These are phyloP conservation scores for Primulina huaijiensis DNA, from an alignment of 257 asterid genomes.

Conservation along the genomic window DNA sequence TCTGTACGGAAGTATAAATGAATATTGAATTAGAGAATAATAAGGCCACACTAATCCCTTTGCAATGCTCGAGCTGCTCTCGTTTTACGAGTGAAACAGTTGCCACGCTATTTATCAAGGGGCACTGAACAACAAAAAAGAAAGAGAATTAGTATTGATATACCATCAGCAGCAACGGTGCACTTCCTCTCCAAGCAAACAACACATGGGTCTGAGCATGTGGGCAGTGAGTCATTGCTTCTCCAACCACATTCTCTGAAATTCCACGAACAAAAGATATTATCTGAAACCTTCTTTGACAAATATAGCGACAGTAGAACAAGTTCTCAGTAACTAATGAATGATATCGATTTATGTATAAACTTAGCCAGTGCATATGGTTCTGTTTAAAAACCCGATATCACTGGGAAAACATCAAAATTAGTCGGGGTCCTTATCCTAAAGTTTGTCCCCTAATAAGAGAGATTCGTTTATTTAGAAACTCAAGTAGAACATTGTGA, in stretches of 20 bases:
- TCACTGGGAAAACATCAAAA: neutral
- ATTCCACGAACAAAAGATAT: constrained; percentile 12
- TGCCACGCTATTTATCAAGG: neutral
- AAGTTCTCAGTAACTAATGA: neutral
- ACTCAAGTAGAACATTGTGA: neutral
- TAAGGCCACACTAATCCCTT: neutral
- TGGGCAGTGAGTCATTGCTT: constrained; percentile 36
- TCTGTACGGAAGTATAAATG: constrained; percentile 35
- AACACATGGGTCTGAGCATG: constrained; percentile 76
- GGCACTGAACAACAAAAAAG: neutral
- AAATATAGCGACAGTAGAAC: neutral
- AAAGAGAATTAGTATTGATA: constrained; percentile 6
- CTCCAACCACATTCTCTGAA: constrained; percentile 83
- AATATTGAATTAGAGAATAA: neutral
- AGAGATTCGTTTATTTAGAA: neutral
- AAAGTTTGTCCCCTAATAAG: neutral
- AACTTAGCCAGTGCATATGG: neutral
- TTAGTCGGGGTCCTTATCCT: neutral
- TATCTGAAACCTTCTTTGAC: neutral
- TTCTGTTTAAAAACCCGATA: neutral
- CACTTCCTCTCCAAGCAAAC: constrained; percentile 88
- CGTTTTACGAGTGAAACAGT: neutral
- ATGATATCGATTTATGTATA: neutral
- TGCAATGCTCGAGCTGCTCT: neutral
- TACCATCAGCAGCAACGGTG: constrained; percentile 90